Evolutionary conservation across 1,284 basidiomycete species (phyloP), one percentile per base, ranked within the genome.

Genomic region (Cystobasidium sp.): DNA sequence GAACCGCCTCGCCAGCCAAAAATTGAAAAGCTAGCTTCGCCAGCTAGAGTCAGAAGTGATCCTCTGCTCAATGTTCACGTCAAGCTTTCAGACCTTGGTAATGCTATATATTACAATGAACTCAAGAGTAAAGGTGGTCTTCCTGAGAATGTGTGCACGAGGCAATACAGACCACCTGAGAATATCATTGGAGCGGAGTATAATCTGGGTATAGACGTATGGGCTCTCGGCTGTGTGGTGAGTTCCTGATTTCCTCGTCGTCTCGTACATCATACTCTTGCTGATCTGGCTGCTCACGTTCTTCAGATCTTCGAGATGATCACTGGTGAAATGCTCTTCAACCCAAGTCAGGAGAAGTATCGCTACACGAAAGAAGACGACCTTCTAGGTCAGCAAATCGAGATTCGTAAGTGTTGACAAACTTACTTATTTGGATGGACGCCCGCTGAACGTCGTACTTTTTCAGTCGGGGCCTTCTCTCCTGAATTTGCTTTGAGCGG

Each of bases 241-340:
- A 68, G 66, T 59, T 14, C 46, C 39, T 9, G 1, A 18, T 22
- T 37, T 31, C 20, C 31, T 49, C 22, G 6, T 46, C 22, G 16
- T 46, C 43, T 18, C 3, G 3, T 14, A 18, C 14, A 3, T 3
- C 20, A 20, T 53, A 6, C 52, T 53, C 20, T 56, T 37, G 6
- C 12, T 56, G 18, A 44, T 39, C 12, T 39, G 18, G 10, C 22
- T 18, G 18, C 2, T 62, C 59, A 39, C 39, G 14, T 22, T 44
- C 31, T 53, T 1, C 52, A 68, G 66, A 41, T 68, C 64, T 75
- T 65, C 46, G 74, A 75, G 43, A 58, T 70, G 39, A 46, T 68
- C 20, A 75, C 74, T n/a, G 74, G 74, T 10, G 68, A 71, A 20
- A 41, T 71, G 43, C 61, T 70, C 52, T 75, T 75, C 49, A 68